Conservation (phyloP, 805 yeast species). For the Jamesozyma lodderae region DNA sequence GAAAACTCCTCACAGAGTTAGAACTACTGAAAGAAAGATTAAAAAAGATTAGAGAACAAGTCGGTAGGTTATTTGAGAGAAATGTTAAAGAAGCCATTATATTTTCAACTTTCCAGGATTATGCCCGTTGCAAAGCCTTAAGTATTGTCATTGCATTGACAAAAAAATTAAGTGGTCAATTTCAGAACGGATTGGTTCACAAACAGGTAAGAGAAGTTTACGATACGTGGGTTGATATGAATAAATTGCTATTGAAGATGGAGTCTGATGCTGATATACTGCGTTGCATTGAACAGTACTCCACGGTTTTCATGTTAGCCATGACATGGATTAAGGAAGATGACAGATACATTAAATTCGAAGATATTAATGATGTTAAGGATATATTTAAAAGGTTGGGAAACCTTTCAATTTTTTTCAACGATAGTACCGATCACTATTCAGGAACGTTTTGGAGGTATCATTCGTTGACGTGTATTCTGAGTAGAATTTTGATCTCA, state of each 20-base stretch:
- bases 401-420: background rate
- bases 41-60: constrained; percentile 15
- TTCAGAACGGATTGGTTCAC: too few relatives aligned
- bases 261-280: constrained; percentile 13
- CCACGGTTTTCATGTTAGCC: constrained; percentile 7
- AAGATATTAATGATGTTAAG: constrained; percentile 8
- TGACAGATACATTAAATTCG: constrained; percentile 1
- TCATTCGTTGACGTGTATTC: constrained; percentile 3
- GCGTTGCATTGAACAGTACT: constrained; percentile 8
- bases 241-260: constrained; percentile 7
- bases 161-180: too few relatives aligned
- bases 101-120: too few relatives aligned
- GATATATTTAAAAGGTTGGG: constrained; percentile 11
- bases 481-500: constrained; percentile 3
- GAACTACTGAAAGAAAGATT: constrained; percentile 9
- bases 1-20: constrained; percentile 17
- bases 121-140: too few relatives aligned
- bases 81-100: constrained; percentile 5
- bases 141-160: too few relatives aligned
- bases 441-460: too few relatives aligned
- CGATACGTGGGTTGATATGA: constrained; percentile 9
- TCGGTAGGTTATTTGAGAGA: constrained; percentile 12
- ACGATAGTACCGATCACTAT: too few relatives aligned
- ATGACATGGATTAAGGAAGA: constrained; percentile 7
- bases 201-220: too few relatives aligned